Conservation (phyloP, 768 basidiomycete species). For the Naganishia kalamii region DNA sequence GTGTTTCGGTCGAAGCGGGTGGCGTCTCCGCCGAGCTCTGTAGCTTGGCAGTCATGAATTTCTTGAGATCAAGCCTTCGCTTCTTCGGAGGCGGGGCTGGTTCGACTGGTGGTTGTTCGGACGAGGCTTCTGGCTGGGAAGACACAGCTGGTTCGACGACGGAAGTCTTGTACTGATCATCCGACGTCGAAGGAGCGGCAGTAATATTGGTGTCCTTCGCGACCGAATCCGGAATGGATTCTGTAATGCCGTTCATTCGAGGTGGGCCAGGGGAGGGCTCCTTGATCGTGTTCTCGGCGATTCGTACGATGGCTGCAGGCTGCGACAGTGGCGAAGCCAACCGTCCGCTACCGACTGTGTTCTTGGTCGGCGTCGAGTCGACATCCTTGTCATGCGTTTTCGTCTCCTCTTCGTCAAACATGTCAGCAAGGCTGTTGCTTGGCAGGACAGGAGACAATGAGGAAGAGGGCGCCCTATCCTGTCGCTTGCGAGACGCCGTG, state of each 20-base stretch:
- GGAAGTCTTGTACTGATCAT: background rate
- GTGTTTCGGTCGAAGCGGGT: background rate
- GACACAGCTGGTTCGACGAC: background rate
- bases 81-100: slow-evolving; percentile 18
- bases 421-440: slow-evolving; percentile 9
- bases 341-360: no score
- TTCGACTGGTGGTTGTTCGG: background rate
- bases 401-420: slow-evolving; percentile 7
- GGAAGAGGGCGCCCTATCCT: background rate
- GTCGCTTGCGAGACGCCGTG: background rate
- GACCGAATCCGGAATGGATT: no score
- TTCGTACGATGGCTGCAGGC: no score
- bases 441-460: slow-evolving; percentile 4
- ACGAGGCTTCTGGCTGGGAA: background rate
- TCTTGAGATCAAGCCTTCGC: slow-evolving; percentile 20
- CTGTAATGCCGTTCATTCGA: no score
- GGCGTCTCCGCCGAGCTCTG: background rate
- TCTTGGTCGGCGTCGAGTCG: background rate
- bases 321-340: no score
- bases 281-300: no score
- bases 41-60: slow-evolving; percentile 11
- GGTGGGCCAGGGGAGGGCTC: no score
- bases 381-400: background rate
- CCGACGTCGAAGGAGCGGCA: no score
- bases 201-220: no score